Percentiles rank a stretch among this genome's conserved stretches.
Evolutionary conservation across 31 red algal genomes (phyloP).

Genomic region (Asparagopsis taxiformis): DNA sequence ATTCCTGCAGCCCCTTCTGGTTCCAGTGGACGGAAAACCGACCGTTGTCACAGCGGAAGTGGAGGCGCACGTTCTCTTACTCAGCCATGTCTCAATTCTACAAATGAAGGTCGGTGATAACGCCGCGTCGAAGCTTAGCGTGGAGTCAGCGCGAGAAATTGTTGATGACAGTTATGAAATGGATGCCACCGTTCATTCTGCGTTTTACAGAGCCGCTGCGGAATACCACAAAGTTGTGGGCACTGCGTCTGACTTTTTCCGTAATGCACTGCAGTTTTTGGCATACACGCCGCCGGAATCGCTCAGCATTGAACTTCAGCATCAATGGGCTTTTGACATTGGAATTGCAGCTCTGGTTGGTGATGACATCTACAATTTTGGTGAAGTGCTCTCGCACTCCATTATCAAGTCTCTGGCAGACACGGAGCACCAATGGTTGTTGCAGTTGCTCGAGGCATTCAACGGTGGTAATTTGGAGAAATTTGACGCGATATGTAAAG

Average conservation of each 20-base stretch:
- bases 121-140: slow-evolving; percentile 26
- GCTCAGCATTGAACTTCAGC: slow-evolving; percentile 39
- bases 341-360: slow-evolving; percentile 91
- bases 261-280: slow-evolving; percentile 84
- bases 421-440: slow-evolving; percentile 80
- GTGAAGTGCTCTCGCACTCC: slow-evolving; percentile 86
- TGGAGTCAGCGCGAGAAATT: slow-evolving; percentile 43
- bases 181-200: slow-evolving; percentile 75
- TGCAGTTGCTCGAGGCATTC: slow-evolving; percentile 78
- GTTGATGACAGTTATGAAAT: slow-evolving; percentile 53
- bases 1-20: slow-evolving; percentile 54
- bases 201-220: slow-evolving; percentile 79
- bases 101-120: slow-evolving; percentile 63
- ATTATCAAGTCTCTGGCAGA: slow-evolving; percentile 69
- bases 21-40: slow-evolving; percentile 11
- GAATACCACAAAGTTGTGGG: slow-evolving; percentile 94
- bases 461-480: slow-evolving; percentile 72
- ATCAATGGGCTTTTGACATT: slow-evolving; percentile 94
- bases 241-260: slow-evolving; percentile 90
- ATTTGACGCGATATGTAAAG: slow-evolving; percentile 69
- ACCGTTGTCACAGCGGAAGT: slow-evolving; percentile 43
- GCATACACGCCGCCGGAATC: slow-evolving; percentile 74
- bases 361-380: slow-evolving; percentile 93
- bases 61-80: slow-evolving; percentile 72
- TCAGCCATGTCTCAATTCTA: slow-evolving; percentile 57